Evolutionary conservation across 2,329 filamentous ascomycete species (phyloP), one percentile per base, ranked within the genome.

Genomic region (Cercospora berteroae): DNA sequence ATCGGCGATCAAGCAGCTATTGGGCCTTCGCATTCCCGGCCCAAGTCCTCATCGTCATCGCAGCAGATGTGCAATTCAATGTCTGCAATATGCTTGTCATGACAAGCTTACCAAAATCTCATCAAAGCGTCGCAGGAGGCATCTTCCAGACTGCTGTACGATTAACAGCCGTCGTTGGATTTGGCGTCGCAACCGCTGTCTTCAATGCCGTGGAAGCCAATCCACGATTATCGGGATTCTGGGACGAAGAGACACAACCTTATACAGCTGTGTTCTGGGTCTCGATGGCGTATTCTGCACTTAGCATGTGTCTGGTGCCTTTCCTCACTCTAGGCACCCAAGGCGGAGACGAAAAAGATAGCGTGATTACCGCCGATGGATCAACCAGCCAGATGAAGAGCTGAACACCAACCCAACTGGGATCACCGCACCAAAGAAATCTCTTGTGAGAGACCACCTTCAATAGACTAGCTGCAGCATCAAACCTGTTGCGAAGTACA

Each of bases 1-100:
- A 65, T 8, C 27, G 63, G 2, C 13, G 58, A 23, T 48, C 56
- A 20, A 60, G 58, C 27, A 65, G 63, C 57, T 65, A 65, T 31
- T 65, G 63, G 63, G 63, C 63, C 9, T 60, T 65, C 31, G 58
- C 58, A n/a, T 65, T 65, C n/a, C 63, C 63, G 4, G 63, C 63
- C 6, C 63, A 60, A 29, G 23, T 60, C 12, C 50, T 65, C 27
- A 65, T 65, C 20, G 59, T 61, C 27, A 42, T 61, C 9, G 63
- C 63, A n/a, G 63, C 58, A 20, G 63, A 65, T 12, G 31, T 65
- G 4, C 63, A 65, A 20, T 59, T 65, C 57, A 65, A 65, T 13
- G 63, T 65, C 18, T 65, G 63, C 36, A 65, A 59, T n/a, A 60
- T 65, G 56, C 63, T 65, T 9, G 58, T 60, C 42, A 65, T 65